Percentiles rank a stretch among this genome's conserved stretches.
Conservation (phyloP, 179 eudicot species). For the Drosera spatulata region DNA sequence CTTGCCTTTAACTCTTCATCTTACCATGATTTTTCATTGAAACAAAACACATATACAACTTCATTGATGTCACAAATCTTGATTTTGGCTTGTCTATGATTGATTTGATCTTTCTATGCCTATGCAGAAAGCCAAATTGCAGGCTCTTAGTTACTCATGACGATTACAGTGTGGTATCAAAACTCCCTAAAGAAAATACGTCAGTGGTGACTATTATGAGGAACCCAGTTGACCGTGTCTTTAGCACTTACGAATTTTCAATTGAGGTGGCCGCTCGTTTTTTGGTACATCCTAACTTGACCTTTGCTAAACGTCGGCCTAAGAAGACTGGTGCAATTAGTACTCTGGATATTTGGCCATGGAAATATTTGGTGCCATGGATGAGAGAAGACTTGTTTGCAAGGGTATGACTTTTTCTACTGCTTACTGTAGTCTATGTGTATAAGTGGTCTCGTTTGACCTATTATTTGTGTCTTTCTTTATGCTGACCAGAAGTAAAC, state of each 20-base stretch:
- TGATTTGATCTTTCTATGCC: neutral
- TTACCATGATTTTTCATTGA: no score
- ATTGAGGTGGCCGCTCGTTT: conserved; percentile 94
- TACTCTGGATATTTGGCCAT: conserved; percentile 95
- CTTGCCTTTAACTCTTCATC: no score
- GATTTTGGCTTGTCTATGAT: neutral
- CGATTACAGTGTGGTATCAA: conserved; percentile 87
- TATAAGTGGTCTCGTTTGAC: neutral
- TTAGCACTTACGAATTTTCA: conserved; percentile 92
- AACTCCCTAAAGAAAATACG: conserved; percentile 62
- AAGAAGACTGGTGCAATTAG: conserved; percentile 46
- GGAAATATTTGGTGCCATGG: conserved; percentile 99
- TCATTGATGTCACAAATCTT: neutral
- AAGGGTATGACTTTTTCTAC: conserved; percentile 45
- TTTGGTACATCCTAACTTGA: conserved; percentile 84
- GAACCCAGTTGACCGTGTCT: conserved; percentile 86
- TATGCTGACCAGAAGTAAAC: no score
- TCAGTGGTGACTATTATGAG: conserved; percentile 88
- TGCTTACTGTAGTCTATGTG: neutral
- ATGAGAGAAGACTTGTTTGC: conserved; percentile 95
- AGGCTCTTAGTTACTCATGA: conserved; percentile 77
- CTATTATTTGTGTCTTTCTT: neutral
- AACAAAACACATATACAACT: neutral
- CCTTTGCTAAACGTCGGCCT: conserved; percentile 55
- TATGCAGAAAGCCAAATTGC: conserved; percentile 64